phyloP scores from a whole-genome alignment of 2,329 filamentous ascomycete genomes.

The Colletotrichum filicis region DNA sequence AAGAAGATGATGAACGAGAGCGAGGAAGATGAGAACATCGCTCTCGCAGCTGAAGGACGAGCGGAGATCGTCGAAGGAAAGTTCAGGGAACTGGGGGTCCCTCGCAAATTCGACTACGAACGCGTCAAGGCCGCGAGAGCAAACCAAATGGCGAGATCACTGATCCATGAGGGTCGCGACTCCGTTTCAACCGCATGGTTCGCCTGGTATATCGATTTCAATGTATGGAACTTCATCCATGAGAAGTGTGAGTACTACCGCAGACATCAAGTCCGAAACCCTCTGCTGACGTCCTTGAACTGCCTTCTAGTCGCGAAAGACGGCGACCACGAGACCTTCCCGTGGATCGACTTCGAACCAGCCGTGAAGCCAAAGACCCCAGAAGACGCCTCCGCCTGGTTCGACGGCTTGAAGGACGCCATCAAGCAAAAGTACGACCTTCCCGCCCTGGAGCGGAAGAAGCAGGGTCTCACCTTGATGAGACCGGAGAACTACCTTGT shows the following conservation, averaged over 20 bases:
- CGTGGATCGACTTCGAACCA: background rate
- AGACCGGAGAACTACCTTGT: background rate
- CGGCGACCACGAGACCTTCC: background rate
- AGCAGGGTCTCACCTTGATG: background rate
- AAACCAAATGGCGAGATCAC: background rate
- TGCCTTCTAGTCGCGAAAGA: background rate
- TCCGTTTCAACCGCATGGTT: background rate
- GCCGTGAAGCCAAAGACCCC: background rate
- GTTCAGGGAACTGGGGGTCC: background rate
- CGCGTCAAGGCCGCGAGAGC: background rate
- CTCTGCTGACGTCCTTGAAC: background rate
- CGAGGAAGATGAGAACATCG: background rate
- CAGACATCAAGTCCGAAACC: background rate
- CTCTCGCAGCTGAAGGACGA: too few relatives aligned
- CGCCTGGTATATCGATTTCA: background rate
- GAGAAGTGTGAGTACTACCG: background rate
- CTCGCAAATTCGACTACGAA: background rate
- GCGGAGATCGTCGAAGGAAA: background rate
- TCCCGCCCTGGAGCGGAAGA: background rate
- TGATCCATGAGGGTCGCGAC: background rate
- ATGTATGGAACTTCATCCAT: background rate
- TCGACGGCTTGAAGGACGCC: background rate
- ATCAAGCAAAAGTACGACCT: background rate
- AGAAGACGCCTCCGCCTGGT: background rate
- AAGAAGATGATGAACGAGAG: background rate